Evolutionary conservation across 192 early-diverging fungal species (phyloP), one percentile per base, ranked within the genome.

Genomic region (Funneliformis geosporum): DNA sequence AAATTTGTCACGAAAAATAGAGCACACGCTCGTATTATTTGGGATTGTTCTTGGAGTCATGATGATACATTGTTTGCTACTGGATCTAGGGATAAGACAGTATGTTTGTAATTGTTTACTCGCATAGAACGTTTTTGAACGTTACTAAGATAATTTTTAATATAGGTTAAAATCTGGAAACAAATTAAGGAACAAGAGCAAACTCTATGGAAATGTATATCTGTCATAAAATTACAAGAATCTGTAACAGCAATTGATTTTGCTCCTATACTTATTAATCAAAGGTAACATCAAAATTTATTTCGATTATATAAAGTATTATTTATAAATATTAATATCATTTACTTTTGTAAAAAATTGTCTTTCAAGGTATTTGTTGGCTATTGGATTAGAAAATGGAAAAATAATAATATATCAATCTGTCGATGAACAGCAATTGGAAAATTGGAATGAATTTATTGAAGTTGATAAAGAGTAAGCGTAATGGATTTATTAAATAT

Each of bases 11-110:
- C 80, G 27, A 89, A 90, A 42, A 82, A 86, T 62, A 94, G 94
- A 83, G 93, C 96, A 21, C 97, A 99, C 83, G 89, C 95, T 0
- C 91, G 97, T 72, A 97, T 99, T 68, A 90, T 99, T 23, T 99
- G 97, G 97, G 92, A 94, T 80, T 91, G 90, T 43, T 85, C 91
- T 5, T 99, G 96, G 95, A 87, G 89, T 50, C 88, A 86, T 28
- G 95, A 95, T 77, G 94, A 90, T 59, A 60, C 47, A 6, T 88
- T 93, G 39, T 98, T 99, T 89, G 95, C 88, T 33, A 99, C 97
- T 5, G 96, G 86, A 12, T 96, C 95, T n/a, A 88, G 97, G 64
- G 97, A 99, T 82, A 96, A 96, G 83, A 91, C 94, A 1, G 88
- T 92, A 44, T 82, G 67, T 80, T 47, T 42, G 16, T 60, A n/a